phyloP scores from a whole-genome alignment of 352 stramenopile genomes.

The Phytopythium ostracodes region DNA sequence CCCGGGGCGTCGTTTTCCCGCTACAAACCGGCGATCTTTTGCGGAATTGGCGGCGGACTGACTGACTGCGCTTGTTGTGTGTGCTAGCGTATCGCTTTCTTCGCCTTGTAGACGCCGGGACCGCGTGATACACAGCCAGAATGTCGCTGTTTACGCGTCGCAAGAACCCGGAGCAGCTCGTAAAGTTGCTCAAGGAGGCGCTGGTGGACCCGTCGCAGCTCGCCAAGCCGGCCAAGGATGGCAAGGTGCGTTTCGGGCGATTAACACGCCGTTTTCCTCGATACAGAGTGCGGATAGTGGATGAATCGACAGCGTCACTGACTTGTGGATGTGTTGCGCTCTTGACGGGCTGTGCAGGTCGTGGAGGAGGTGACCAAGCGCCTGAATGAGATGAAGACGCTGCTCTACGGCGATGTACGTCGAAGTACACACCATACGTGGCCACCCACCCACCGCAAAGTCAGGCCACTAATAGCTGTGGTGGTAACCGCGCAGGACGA shows the following conservation, averaged over 20 bases:
- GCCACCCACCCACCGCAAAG: too few species aligned
- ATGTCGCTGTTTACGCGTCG: slow-evolving; percentile 76
- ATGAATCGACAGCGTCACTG: background rate
- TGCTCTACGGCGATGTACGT: slow-evolving; percentile 76
- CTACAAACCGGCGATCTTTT: background rate
- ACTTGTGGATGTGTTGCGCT: too few species aligned
- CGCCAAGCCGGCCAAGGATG: slow-evolving; percentile 60
- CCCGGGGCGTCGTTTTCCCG: background rate
- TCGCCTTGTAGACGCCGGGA: background rate
- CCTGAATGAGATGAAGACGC: slow-evolving; percentile 79
- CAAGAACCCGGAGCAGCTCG: slow-evolving; percentile 79
- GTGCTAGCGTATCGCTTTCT: background rate
- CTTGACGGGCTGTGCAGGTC: slow-evolving; percentile 8
- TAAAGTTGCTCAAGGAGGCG: slow-evolving; percentile 78
- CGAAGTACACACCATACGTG: background rate
- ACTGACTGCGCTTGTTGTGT: background rate
- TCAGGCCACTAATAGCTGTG: background rate
- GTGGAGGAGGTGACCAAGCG: slow-evolving; percentile 79
- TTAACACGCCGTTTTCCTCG: background rate
- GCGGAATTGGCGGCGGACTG: background rate
- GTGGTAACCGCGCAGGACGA: slow-evolving; percentile 37
- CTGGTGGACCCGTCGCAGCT: slow-evolving; percentile 42
- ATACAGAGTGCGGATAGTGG: background rate
- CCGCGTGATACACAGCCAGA: background rate
- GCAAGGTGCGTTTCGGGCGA: slow-evolving; percentile 22